phyloP scores from a whole-genome alignment of 345 rosid genomes.

The Dipteronia dyeriana region DNA sequence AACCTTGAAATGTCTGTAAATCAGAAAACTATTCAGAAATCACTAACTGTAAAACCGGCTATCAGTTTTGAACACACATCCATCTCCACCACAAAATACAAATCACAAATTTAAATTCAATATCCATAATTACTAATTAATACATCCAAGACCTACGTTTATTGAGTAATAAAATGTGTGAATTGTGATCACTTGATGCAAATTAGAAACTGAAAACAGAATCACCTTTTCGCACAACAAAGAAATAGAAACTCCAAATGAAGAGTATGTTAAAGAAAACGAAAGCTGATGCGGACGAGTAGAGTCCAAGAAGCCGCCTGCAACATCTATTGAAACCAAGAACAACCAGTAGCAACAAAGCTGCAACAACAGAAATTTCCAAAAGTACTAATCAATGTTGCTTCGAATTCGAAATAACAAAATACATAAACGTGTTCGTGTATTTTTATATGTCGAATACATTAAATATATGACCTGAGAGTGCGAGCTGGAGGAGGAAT shows the following conservation, averaged over 20 bases:
- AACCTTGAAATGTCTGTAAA: conserved; percentile 40
- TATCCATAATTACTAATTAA: neutral
- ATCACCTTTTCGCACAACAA: conserved; percentile 47
- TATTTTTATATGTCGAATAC: neutral
- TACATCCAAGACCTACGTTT: neutral
- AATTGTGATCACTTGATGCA: neutral
- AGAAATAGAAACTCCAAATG: conserved; percentile 47
- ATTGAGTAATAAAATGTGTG: too few relatives aligned
- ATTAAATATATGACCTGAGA: conserved; percentile 36
- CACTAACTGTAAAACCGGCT: neutral
- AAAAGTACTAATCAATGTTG: neutral
- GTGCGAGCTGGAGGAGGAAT: conserved; percentile 39
- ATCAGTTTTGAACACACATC: too few relatives aligned
- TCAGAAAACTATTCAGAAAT: neutral
- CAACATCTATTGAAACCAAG: conserved; percentile 46
- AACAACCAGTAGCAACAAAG: conserved; percentile 33
- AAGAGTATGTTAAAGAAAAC: conserved; percentile 47
- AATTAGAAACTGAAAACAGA: neutral
- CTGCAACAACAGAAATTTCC: conserved; percentile 24
- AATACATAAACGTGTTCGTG: too few relatives aligned
- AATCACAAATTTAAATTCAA: too few relatives aligned
- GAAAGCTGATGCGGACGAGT: conserved; percentile 56
- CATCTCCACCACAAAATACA: neutral
- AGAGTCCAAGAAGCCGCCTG: conserved; percentile 45
- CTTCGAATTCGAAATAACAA: neutral